These are phyloP conservation scores for Mariannaea elegans DNA, from an alignment of 2,329 filamentous ascomycete species.

Conservation along the genomic window DNA sequence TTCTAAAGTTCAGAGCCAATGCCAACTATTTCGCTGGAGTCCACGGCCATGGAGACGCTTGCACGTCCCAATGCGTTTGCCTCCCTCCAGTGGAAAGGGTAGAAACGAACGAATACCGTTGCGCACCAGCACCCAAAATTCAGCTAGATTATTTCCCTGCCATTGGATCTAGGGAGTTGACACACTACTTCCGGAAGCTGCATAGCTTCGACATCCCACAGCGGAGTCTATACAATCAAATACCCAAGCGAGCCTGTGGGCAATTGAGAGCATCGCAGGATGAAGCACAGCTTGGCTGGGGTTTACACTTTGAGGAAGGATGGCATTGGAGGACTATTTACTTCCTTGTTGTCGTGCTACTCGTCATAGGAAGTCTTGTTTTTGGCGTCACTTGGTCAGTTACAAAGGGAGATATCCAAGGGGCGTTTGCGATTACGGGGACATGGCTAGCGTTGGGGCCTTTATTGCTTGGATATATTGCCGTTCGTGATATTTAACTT, in stretches of 20 bases:
- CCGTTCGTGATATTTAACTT: background rate
- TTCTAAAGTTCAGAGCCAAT: background rate
- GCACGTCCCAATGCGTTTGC: background rate
- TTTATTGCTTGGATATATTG: background rate
- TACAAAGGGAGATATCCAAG: background rate
- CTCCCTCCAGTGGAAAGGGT: background rate
- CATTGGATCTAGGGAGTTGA: background rate
- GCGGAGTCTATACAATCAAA: background rate
- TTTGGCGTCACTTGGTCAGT: background rate
- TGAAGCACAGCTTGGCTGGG: background rate
- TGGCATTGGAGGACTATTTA: background rate
- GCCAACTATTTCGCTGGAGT: background rate
- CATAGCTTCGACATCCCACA: background rate
- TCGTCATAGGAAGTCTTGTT: background rate
- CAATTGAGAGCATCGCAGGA: background rate
- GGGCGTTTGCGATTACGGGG: background rate
- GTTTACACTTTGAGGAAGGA: background rate
- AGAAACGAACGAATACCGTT: background rate
- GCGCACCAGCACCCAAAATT: background rate
- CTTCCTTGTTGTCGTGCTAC: background rate
- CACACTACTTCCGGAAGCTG: background rate
- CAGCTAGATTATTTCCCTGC: background rate
- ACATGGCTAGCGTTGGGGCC: background rate
- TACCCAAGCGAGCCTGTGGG: background rate
- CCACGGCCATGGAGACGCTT: background rate